These are phyloP conservation scores for Gremmenia infestans DNA, from an alignment of 2,329 filamentous ascomycete species.

Conservation along the genomic window DNA sequence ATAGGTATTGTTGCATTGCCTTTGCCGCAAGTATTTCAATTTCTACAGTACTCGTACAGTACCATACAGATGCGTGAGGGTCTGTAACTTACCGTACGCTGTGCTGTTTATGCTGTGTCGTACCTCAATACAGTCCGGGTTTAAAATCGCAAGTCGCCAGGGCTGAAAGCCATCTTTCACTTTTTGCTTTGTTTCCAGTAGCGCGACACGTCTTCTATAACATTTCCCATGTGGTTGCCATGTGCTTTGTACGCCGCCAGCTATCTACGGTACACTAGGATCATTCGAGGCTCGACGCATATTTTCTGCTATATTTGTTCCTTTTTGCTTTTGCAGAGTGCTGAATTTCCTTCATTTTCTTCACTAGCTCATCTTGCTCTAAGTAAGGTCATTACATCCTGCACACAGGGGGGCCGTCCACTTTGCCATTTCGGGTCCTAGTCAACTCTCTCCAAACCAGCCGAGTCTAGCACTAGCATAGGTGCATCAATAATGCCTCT, in stretches of 20 bases:
- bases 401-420: not conserved
- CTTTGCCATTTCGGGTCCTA: not conserved
- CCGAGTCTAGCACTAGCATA: not conserved
- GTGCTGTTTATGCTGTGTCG: not conserved
- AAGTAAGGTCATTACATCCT: not conserved
- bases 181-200: not conserved
- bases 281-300: not conserved
- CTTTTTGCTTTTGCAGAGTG: no score
- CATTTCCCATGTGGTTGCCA: not conserved
- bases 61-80: not conserved
- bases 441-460: not conserved
- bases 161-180: not conserved
- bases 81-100: not conserved
- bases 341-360: not conserved
- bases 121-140: not conserved
- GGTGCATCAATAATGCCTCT: not conserved
- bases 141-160: no score
- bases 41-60: not conserved
- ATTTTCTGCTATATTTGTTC: no score
- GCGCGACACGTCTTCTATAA: not conserved
- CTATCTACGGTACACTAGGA: not conserved
- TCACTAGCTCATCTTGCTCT: not conserved
- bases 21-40: no score
- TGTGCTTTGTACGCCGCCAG: not conserved
- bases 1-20: no score